Evolutionary conservation across 208 protist species (phyloP).

Genomic region (Phytomonas francai): DNA sequence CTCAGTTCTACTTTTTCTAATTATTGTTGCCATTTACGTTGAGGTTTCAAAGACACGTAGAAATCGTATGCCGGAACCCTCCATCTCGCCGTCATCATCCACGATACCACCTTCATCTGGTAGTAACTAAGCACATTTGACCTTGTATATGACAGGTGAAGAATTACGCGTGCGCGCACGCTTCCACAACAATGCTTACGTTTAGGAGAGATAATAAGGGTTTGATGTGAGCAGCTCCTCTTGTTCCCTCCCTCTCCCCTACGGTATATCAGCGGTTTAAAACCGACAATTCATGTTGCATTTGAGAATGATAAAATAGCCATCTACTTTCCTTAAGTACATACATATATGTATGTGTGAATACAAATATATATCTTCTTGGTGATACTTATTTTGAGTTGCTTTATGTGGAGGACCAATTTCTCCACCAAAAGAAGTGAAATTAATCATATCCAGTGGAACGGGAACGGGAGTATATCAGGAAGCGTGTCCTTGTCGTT

Average conservation of each 20-base stretch:
- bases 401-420: background rate
- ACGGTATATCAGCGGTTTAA: too few species aligned
- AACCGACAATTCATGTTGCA: too few species aligned
- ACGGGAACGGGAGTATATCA: background rate
- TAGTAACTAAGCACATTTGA: conserved; percentile 4
- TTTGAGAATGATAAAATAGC: background rate
- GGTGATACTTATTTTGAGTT: background rate
- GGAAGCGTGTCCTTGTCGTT: conserved; percentile 1
- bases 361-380: background rate
- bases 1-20: conserved; percentile 43
- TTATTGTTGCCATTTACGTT: conserved; percentile 59
- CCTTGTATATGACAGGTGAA: background rate
- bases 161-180: background rate
- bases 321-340: background rate
- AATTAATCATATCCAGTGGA: too few species aligned
- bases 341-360: background rate
- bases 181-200: background rate
- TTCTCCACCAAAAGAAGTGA: too few species aligned
- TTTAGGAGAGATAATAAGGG: conserved; percentile 1
- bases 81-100: conserved; percentile 20
- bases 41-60: conserved; percentile 20
- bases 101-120: conserved; percentile 20
- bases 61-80: conserved; percentile 14
- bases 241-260: too few species aligned
- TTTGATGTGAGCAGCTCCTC: background rate